phyloP scores from a whole-genome alignment of 331 rosid species.

The Malus hybrid region DNA sequence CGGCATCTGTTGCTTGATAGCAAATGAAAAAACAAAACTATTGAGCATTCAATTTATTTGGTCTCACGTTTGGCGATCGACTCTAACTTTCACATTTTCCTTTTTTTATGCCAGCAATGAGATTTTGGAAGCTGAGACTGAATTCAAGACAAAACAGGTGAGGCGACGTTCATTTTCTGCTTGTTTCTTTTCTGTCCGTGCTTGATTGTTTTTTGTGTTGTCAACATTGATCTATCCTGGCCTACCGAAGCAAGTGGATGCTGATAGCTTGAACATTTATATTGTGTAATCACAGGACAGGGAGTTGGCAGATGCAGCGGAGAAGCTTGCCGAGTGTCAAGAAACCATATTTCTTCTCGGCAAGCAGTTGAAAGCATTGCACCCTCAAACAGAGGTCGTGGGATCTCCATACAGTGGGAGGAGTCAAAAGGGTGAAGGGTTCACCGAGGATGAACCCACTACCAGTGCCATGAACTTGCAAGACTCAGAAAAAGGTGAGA shows the following conservation, averaged over 20 bases:
- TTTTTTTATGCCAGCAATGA: conserved; percentile 43
- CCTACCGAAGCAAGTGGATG: neutral
- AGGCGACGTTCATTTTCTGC: neutral
- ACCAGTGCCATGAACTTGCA: conserved; percentile 38
- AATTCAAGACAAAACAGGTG: conserved; percentile 62
- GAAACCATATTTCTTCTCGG: conserved; percentile 94
- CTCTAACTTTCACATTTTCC: conserved; percentile 15
- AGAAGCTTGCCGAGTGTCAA: conserved; percentile 96
- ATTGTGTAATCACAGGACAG: conserved; percentile 46
- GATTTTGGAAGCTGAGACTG: conserved; percentile 34
- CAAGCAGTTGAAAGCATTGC: conserved; percentile 77
- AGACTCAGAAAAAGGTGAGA: conserved; percentile 40
- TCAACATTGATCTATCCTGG: neutral
- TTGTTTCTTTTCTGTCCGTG: neutral
- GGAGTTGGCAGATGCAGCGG: conserved; percentile 82
- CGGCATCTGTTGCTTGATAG: neutral
- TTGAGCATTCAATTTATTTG: neutral
- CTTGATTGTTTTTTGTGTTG: neutral
- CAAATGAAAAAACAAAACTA: neutral
- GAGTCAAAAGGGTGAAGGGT: conserved; percentile 46
- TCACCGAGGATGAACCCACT: conserved; percentile 40
- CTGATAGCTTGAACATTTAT: neutral
- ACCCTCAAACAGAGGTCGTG: conserved; percentile 57
- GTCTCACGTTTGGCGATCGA: neutral
- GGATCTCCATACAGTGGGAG: conserved; percentile 45